Evolutionary conservation across 139 green algal genomes (phyloP), one percentile per base, ranked within the genome.

Genomic region (Monoraphidium neglectum): DNA sequence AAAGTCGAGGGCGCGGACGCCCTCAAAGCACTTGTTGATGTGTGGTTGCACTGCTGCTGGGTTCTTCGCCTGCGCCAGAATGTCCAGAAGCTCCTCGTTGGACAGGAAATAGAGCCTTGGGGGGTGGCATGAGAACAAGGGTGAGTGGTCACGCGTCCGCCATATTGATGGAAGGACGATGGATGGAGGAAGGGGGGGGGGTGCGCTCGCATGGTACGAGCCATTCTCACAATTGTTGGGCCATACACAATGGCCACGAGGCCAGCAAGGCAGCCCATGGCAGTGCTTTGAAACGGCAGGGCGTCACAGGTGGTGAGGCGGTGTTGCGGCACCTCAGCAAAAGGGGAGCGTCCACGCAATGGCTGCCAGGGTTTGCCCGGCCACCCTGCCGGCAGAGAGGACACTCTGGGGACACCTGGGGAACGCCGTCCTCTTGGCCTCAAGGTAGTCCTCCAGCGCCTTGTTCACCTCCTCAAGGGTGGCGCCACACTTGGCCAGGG

Each of bases 51-150:
- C 93, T 15, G 93, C 92, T 77, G 86, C 82, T 43, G 91, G 86
- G 57, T 92, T 91, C 77, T 93, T 92, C 40, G 86, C 91, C 76
- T 94, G 88, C 30, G 90, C 83, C 53, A 95, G 82, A 72, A 96
- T 96, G 69, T 97, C 92, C 30, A 97, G 83, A 62, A 97, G 89
- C 86, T 96, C 91, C 72, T 96, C 89, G 82, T 97, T 94, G 57
- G 86, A 93, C 16, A 95, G 71, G 81, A 93, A 95, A 82, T 93
- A 95, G 73, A 92, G 92, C 33, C 84, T 80, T 63, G 43, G 43
- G 43, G 8, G 43, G 43, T 51, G 8, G n/a, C n/a, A 86, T 82
- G 77, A 93, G 49, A 57, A 57, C 49, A 15, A 26, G 49, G 15
- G 49, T 15, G 49, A 15, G 15, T n/a, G n/a, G n/a, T n/a, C n/a